phyloP scores from a whole-genome alignment of 2,329 filamentous ascomycete genomes.

The Pseudogymnoascus sp. region DNA sequence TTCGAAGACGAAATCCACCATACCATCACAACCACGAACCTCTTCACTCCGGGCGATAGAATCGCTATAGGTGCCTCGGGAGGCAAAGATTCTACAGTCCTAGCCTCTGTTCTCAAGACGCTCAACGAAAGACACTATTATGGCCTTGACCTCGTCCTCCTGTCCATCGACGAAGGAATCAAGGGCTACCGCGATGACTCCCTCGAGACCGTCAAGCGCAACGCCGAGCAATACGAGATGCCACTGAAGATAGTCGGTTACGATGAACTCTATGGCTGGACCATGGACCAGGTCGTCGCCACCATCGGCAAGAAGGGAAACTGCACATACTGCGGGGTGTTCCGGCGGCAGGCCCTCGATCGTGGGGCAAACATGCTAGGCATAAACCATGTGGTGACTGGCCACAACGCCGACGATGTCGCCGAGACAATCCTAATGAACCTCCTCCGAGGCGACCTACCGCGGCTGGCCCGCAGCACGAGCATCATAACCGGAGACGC shows the following conservation, averaged over 20 bases:
- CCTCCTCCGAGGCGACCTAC: slow-evolving; percentile 78
- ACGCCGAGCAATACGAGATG: slow-evolving; percentile 86
- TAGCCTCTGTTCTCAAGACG: slow-evolving; percentile 90
- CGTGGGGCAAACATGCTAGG: slow-evolving; percentile 79
- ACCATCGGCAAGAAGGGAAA: slow-evolving; percentile 97
- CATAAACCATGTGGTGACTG: slow-evolving; percentile 90
- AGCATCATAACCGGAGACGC: slow-evolving; percentile 75
- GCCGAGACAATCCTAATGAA: slow-evolving; percentile 99
- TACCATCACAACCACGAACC: slow-evolving; percentile 71
- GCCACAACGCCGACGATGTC: slow-evolving; percentile 95
- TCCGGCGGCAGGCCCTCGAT: slow-evolving; percentile 86
- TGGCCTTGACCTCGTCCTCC: slow-evolving; percentile 71
- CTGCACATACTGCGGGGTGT: slow-evolving; percentile 97
- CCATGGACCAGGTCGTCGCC: slow-evolving; percentile 97
- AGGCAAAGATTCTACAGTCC: slow-evolving; percentile 93
- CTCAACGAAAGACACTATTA: slow-evolving; percentile 86
- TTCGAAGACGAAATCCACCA: slow-evolving; percentile 94
- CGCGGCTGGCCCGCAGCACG: slow-evolving; percentile 78
- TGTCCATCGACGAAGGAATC: slow-evolving; percentile 96
- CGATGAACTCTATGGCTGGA: slow-evolving; percentile 92
- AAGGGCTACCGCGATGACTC: slow-evolving; percentile 95
- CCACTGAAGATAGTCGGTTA: slow-evolving; percentile 88
- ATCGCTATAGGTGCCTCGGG: slow-evolving; percentile 94
- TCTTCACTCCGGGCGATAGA: slow-evolving; percentile 76
- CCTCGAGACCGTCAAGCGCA: slow-evolving; percentile 91